Percentiles rank a stretch among this genome's conserved stretches.
Evolutionary conservation across 768 basidiomycete species (phyloP).

Genomic region (Boletus sensibilis): DNA sequence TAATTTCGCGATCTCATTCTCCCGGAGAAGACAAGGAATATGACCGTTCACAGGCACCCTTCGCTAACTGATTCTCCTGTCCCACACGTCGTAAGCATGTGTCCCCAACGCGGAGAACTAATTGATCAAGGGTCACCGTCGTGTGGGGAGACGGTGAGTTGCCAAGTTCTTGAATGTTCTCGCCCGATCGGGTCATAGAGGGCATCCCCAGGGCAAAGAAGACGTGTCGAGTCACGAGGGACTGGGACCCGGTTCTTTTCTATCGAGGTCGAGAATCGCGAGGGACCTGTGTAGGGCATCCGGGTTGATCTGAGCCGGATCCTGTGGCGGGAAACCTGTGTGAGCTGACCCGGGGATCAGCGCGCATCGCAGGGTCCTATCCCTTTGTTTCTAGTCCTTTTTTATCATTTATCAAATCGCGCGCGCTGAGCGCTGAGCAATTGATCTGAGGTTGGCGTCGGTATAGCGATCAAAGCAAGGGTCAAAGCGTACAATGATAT

Average conservation of each 20-base stretch:
- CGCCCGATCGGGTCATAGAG: background rate
- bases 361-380: background rate
- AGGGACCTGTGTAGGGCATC: background rate
- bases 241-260: too few relatives aligned
- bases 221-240: too few relatives aligned
- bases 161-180: background rate
- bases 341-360: background rate
- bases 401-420: background rate
- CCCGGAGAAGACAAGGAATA: slow-evolving; percentile 9
- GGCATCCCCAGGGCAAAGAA: background rate
- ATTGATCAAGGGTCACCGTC: slow-evolving; percentile 10
- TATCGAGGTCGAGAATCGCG: background rate
- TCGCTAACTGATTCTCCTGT: slow-evolving; percentile 22
- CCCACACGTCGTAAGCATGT: slow-evolving; percentile 6
- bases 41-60: slow-evolving; percentile 19
- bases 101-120: slow-evolving; percentile 10
- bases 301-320: slow-evolving; percentile 3
- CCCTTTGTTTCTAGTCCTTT: background rate
- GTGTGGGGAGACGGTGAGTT: slow-evolving; percentile 10
- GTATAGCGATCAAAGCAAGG: slow-evolving; percentile 6
- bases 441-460: background rate
- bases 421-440: background rate
- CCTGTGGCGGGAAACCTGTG: background rate
- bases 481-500: background rate
- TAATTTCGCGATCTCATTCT: background rate